Percentiles rank a stretch among this genome's conserved stretches.
Conservation (phyloP, 768 basidiomycete species). For the Xerocomus potaroensis region DNA sequence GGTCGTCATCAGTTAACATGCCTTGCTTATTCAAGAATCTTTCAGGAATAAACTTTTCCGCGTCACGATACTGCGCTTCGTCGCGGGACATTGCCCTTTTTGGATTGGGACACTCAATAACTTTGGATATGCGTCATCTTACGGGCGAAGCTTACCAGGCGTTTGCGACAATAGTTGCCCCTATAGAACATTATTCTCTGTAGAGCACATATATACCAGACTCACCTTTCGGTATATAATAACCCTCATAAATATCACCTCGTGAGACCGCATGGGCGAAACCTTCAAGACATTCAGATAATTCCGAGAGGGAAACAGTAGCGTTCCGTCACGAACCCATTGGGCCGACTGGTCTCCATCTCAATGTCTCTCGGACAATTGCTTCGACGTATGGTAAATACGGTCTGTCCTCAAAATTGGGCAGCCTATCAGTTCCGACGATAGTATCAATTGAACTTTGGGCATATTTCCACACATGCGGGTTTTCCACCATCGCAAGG, state of each 20-base stretch:
- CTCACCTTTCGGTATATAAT: no score
- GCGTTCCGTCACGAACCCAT: background rate
- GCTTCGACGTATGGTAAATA: no score
- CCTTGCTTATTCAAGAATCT: no score
- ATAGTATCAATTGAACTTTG: background rate
- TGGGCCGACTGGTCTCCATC: background rate
- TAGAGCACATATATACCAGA: no score
- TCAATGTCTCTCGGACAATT: no score
- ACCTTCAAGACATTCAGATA: no score
- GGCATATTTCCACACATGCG: background rate
- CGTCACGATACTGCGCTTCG: slow-evolving; percentile 8
- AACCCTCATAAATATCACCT: no score
- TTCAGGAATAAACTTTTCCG: slow-evolving; percentile 10
- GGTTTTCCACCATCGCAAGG: slow-evolving; percentile 1
- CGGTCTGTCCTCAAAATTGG: no score
- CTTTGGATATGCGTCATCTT: background rate
- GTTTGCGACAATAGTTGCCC: slow-evolving; percentile 4
- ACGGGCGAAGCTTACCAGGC: slow-evolving; percentile 1
- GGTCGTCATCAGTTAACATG: slow-evolving; percentile 12
- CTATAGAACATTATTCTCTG: no score
- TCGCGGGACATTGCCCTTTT: slow-evolving; percentile 10
- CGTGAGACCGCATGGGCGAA: no score
- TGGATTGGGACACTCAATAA: no score
- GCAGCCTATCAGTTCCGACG: slow-evolving; percentile 1
- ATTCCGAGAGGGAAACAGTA: no score